Percentiles rank a stretch among this genome's conserved stretches.
These are phyloP conservation scores for Telopea speciosissima DNA, from an alignment of 177 flowering plant species.

Conservation along the genomic window DNA sequence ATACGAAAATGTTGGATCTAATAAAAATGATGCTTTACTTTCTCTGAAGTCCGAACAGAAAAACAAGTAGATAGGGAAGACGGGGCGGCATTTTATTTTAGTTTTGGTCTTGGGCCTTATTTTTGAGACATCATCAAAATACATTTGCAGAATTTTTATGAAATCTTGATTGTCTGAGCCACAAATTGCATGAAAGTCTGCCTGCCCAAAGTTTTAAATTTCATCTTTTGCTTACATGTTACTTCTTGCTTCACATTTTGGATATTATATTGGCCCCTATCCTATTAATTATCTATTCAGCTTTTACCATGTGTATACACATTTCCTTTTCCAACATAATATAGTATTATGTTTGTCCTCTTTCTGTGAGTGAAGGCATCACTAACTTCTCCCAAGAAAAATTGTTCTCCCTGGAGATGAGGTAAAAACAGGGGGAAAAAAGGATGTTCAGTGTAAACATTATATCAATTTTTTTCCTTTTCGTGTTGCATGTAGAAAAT, in stretches of 20 bases:
- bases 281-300: neutral
- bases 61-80: neutral
- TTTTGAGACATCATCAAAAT: neutral
- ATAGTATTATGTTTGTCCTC: neutral
- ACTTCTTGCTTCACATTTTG: neutral
- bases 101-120: neutral
- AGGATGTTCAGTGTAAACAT: neutral
- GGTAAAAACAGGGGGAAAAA: neutral
- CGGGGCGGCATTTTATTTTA: neutral
- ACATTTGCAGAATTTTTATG: neutral
- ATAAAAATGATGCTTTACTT: neutral
- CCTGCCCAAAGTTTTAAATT: neutral
- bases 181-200: neutral
- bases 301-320: neutral
- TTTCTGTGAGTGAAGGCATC: neutral
- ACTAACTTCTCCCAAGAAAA: neutral
- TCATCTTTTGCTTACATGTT: neutral
- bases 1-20: neutral
- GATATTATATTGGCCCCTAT: neutral
- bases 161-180: neutral
- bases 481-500: neutral
- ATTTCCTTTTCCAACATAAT: too few species aligned
- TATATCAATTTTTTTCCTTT: neutral
- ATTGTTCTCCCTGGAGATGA: neutral
- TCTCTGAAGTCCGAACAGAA: neutral